Evolutionary conservation across 257 asterid genomes (phyloP).

Genomic region (Primulina tabacum): DNA sequence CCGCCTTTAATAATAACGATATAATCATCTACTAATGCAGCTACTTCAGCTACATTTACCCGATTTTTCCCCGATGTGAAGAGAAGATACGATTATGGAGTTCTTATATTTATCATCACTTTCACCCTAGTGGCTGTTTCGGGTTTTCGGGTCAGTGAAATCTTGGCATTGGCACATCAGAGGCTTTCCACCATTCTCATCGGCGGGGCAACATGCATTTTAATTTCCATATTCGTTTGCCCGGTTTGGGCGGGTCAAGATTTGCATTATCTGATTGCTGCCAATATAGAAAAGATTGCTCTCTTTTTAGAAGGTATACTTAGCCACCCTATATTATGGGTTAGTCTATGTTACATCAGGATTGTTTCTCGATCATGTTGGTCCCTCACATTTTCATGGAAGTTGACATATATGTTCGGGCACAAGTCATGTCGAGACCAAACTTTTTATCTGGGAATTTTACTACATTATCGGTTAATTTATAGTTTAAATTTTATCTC

Average conservation of each 20-base stretch:
- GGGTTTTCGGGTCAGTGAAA: conserved; percentile 36
- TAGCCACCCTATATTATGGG: too few species aligned
- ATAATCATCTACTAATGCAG: conserved; percentile 22
- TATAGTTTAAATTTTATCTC: too few species aligned
- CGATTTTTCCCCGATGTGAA: conserved; percentile 39
- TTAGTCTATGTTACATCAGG: too few species aligned
- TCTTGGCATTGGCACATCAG: conserved; percentile 36
- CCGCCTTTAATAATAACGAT: too few species aligned
- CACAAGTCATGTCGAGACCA: too few species aligned
- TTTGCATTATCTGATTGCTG: conserved; percentile 33
- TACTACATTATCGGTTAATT: too few species aligned
- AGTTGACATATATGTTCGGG: too few species aligned
- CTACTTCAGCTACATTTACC: conserved; percentile 31
- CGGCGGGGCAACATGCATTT: conserved; percentile 35
- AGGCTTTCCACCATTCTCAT: conserved; percentile 36
- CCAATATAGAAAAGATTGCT: conserved; percentile 38
- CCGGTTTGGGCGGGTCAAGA: conserved; percentile 60
- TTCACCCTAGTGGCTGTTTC: conserved; percentile 44
- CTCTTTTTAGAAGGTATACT: conserved; percentile 31
- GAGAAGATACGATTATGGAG: conserved; percentile 43
- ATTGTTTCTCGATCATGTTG: too few species aligned
- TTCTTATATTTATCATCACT: conserved; percentile 40
- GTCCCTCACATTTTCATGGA: too few species aligned
- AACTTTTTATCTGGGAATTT: too few species aligned
- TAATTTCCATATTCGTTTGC: conserved; percentile 29